Evolutionary conservation across 2,329 filamentous ascomycete species (phyloP), one percentile per base, ranked within the genome.

Genomic region (Paraphaeosphaeria minitans): DNA sequence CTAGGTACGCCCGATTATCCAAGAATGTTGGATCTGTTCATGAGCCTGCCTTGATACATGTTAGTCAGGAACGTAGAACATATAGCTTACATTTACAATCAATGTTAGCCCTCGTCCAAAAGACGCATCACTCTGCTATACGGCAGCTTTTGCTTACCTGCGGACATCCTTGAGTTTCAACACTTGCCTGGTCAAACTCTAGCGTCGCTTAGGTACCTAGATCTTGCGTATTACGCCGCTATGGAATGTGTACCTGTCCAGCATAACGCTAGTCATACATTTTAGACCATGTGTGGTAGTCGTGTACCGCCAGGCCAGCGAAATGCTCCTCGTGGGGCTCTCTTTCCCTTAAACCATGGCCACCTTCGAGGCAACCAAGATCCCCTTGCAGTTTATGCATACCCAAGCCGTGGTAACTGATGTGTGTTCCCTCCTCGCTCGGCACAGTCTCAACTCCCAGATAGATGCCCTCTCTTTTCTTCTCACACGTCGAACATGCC

Each of bases 1-100:
- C 52, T 64, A 22, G 62, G 62, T 8, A 64, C 59, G 14, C 62
- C 62, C 6, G 35, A 61, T 50, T 60, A 53, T 49, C 24, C 31
- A 6, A 49, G 50, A 50, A 39, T 62, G 53, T 13, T 59, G 19
- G 47, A 60, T 1, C n/a, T 60, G 24, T 58, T 58, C 35, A 29
- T 58, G 50, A 35, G 42, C 21, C n/a, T 53, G 21, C 51, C 51
- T 6, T 53, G 27, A 33, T 10, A 33, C 3, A 21, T 22, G 41
- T 4, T 21, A 21, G 19, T 22, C 19, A 13, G 10, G 2, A n/a
- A 7, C 7, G 4, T n/a, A n/a, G 37, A n/a, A 39, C 16, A 39
- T 5, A 19, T n/a, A 39, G 29, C 2, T 12, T 8, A 31, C 29
- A 12, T 12, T 12, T 12, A 31, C 29, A 6, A 12, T 31, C 29